Conservation (phyloP, 202 grass and related monocot species). For the Panicum virgatum region DNA sequence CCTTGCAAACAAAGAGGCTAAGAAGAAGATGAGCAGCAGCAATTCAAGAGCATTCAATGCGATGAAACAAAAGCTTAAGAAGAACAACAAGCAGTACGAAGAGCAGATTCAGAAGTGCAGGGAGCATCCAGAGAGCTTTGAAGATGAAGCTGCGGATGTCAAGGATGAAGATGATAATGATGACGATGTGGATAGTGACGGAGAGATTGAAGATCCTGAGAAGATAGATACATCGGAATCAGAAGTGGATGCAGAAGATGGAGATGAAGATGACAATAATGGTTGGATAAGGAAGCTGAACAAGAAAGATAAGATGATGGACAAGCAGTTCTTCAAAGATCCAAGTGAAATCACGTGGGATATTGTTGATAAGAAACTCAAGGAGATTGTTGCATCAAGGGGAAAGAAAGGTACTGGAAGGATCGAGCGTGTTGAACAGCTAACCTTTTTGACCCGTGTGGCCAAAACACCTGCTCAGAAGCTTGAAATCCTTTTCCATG, state of each 20-base stretch:
- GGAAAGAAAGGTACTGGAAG: slow-evolving; percentile 94
- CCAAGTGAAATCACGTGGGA: slow-evolving; percentile 99
- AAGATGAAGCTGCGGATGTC: slow-evolving; percentile 50
- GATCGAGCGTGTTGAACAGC: slow-evolving; percentile 87
- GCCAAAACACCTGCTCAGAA: slow-evolving; percentile 97
- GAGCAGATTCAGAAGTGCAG: slow-evolving; percentile 67
- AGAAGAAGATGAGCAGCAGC: slow-evolving; percentile 99
- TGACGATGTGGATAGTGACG: slow-evolving; percentile 26
- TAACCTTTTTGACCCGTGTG: slow-evolving; percentile 78
- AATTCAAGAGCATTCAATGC: slow-evolving; percentile 77
- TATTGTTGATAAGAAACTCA: slow-evolving; percentile 78
- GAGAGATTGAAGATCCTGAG: slow-evolving; percentile 60
- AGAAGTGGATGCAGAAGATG: slow-evolving; percentile 42
- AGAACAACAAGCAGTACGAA: slow-evolving; percentile 96
- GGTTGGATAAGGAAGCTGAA: slow-evolving; percentile 48
- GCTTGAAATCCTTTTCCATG: slow-evolving; percentile 82
- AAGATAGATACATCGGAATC: slow-evolving; percentile 40
- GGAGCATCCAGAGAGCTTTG: slow-evolving; percentile 64
- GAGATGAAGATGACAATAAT: slow-evolving; percentile 36
- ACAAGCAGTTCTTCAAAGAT: slow-evolving; percentile 80
- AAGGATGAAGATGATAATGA: slow-evolving; percentile 33
- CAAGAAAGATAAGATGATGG: slow-evolving; percentile 80
- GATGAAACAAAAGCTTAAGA: slow-evolving; percentile 94
- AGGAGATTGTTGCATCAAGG: slow-evolving; percentile 84
- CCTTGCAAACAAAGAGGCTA: slow-evolving; percentile 89